A percentile compares a stretch with the other conserved stretches of the same genome.
These are phyloP conservation scores for Monosporozyma servazzii DNA, from an alignment of 805 yeast genomes.

Conservation along the genomic window DNA sequence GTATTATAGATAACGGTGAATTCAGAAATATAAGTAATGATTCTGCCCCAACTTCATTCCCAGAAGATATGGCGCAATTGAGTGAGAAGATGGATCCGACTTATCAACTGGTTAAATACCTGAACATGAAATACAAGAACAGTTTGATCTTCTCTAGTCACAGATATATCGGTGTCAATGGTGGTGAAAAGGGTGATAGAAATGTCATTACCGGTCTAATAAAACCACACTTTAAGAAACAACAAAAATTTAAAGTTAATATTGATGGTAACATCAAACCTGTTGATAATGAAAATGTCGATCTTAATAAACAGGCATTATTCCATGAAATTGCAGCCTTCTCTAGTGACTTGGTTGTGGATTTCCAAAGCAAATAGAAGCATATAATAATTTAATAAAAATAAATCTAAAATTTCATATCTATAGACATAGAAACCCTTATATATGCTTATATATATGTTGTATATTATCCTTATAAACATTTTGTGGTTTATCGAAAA, in stretches of 20 bases:
- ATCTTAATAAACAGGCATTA: constrained; percentile 63
- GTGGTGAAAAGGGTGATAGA: constrained; percentile 44
- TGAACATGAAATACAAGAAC: constrained; percentile 55
- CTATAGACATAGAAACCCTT: not conserved
- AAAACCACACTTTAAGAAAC: constrained; percentile 52
- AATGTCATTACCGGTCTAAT: constrained; percentile 74
- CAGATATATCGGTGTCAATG: constrained; percentile 42
- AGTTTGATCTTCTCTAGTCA: constrained; percentile 61
- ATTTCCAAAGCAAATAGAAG: constrained; percentile 27
- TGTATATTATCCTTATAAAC: constrained; percentile 2
- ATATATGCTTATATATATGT: not conserved
- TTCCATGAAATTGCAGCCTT: constrained; percentile 58
- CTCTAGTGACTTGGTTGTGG: constrained; percentile 56
- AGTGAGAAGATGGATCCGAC: constrained; percentile 51
- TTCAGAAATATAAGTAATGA: constrained; percentile 49
- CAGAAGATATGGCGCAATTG: constrained; percentile 32
- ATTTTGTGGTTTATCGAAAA: not conserved
- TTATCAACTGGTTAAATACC: constrained; percentile 48
- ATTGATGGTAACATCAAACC: constrained; percentile 69
- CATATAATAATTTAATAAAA: not conserved
- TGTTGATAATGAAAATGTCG: constrained; percentile 40
- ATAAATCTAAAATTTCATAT: not conserved
- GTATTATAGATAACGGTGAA: constrained; percentile 43
- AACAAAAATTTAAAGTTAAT: constrained; percentile 69
- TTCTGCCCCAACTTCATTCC: constrained; percentile 24